phyloP scores from a whole-genome alignment of 768 basidiomycete species.

The Flagelloscypha sp. region DNA sequence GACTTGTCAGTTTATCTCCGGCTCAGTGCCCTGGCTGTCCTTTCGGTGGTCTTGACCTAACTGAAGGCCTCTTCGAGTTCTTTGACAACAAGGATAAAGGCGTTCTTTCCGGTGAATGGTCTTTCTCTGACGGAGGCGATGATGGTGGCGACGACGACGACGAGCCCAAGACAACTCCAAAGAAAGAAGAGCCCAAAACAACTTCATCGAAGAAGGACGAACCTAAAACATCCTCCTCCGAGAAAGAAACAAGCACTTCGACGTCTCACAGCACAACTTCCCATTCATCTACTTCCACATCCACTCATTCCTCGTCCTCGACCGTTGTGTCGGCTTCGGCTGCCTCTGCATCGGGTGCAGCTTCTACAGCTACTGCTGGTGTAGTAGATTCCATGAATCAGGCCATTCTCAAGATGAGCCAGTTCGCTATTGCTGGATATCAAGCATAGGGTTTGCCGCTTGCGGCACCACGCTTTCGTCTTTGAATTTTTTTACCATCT shows the following conservation, averaged over 20 bases:
- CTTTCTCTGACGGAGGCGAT: constrained; percentile 33
- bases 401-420: constrained; percentile 27
- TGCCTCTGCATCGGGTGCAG: constrained; percentile 11
- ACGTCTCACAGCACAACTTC: constrained; percentile 5
- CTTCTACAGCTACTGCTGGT: constrained; percentile 6
- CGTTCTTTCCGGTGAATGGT: constrained; percentile 57
- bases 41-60: constrained; percentile 59
- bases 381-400: no score
- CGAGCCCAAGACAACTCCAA: constrained; percentile 10
- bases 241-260: constrained; percentile 10
- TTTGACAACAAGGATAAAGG: constrained; percentile 44
- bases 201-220: constrained; percentile 6
- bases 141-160: constrained; percentile 14
- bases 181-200: no score
- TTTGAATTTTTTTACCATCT: no score
- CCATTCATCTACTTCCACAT: constrained; percentile 12
- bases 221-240: constrained; percentile 7
- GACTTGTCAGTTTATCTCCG: constrained; percentile 3
- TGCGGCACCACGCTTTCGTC: no score
- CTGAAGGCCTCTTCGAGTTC: constrained; percentile 53
- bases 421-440: constrained; percentile 7
- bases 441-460: no score
- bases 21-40: constrained; percentile 60
- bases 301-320: constrained; percentile 15
- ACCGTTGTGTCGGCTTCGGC: constrained; percentile 13